A percentile compares a stretch with the other conserved stretches of the same genome.
Evolutionary conservation across 345 rosid genomes (phyloP).

Genomic region (Lenwebbia sp.): DNA sequence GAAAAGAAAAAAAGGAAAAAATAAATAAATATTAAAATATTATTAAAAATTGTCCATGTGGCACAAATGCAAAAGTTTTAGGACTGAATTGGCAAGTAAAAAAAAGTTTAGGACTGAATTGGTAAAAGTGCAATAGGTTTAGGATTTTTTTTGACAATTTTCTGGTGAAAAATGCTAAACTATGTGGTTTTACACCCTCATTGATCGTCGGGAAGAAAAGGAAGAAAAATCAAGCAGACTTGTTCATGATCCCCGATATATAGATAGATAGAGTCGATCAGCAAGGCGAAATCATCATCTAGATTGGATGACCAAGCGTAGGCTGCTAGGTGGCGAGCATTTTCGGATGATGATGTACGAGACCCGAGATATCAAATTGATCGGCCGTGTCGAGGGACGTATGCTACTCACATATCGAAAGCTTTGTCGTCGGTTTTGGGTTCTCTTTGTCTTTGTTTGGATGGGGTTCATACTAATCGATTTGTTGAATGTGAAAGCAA

Average conservation of each 20-base stretch:
- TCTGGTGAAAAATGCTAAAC: too few species aligned
- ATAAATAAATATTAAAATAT: too few species aligned
- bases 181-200: too few species aligned
- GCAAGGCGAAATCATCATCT: not conserved
- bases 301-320: not conserved
- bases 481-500: not conserved
- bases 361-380: not conserved
- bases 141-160: too few species aligned
- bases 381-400: not conserved
- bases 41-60: too few species aligned
- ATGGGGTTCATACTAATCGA: not conserved
- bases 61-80: too few species aligned
- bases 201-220: not conserved
- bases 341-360: not conserved
- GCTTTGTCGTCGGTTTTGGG: not conserved
- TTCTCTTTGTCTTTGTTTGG: not conserved
- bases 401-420: not conserved
- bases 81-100: too few species aligned
- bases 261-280: not conserved
- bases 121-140: too few species aligned
- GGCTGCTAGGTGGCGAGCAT: rapidly evolving
- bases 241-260: not conserved
- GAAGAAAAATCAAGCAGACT: not conserved
- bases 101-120: too few species aligned
- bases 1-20: too few species aligned